Evolutionary conservation across 2,329 filamentous ascomycete species (phyloP), one percentile per base, ranked within the genome.

Genomic region (Emericellopsis atlantica): DNA sequence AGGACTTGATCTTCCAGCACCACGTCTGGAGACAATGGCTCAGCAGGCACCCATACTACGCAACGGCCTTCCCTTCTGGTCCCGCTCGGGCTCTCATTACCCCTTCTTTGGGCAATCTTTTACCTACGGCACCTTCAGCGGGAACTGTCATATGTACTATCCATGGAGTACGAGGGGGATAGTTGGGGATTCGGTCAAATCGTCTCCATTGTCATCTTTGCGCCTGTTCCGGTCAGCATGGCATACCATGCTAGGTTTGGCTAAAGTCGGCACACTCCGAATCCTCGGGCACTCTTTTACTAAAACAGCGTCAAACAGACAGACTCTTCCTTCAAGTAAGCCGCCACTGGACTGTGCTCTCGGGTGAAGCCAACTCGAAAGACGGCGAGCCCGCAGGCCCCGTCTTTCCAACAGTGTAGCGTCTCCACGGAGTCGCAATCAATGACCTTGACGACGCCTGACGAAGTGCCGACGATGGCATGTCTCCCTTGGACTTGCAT

Each of bases 131-230:
- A 10, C 1, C 9, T 36, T 15, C 39, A 41, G 23, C 8, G 15
- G 14, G 32, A 41, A 12, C 32, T 41, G 32, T 29, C 39, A 23
- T 9, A 35, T 5, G 18, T 21, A 40, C 16, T 5, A 21, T 24
- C 11, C 16, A 34, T 4, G 26, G 21, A 23, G 7, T 41, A 41
- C 32, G n/a, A 10, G 11, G 39, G 39, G 12, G 29, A 41, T 8
- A 41, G 47, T 4, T 53, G 48, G 48, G 50, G 43, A 1, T 51
- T 50, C 32, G 51, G 50, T 0, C 49, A 52, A 12, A 46, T 55
- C 12, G 42, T 55, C 9, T 52, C 45, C 10, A 40, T 54, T 12
- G 34, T 52, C 21, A 32, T 51, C 11, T 52, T 55, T 45, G 35
- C 40, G 1, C 49, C 48, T 4, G 45, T 54, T 9, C 42, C 22